phyloP scores from a whole-genome alignment of 768 basidiomycete genomes.

The Naematelia encephala region DNA sequence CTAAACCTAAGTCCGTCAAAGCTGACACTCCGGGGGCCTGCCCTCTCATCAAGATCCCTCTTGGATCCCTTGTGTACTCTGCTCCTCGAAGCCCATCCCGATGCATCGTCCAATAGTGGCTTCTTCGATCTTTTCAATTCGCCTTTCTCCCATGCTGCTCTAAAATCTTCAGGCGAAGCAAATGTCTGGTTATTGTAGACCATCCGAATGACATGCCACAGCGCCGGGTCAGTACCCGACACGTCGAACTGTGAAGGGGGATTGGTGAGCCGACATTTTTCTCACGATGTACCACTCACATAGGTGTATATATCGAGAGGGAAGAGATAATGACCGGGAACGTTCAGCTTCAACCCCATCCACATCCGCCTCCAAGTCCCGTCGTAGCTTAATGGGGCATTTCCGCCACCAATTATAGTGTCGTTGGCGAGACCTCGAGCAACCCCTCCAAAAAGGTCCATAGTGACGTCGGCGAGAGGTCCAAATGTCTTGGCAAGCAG shows the following conservation, averaged over 20 bases:
- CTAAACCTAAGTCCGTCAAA: conserved; percentile 62
- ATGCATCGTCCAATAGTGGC: conserved; percentile 30
- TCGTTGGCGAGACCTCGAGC: conserved; percentile 57
- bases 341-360: conserved; percentile 7
- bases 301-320: conserved; percentile 13
- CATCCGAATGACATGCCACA: conserved; percentile 60
- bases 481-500: conserved; percentile 2
- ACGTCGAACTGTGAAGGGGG: conserved; percentile 62
- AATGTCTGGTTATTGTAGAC: conserved; percentile 65
- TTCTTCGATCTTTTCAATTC: conserved; percentile 54
- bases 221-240: conserved; percentile 57
- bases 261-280: too few relatives aligned
- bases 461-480: conserved; percentile 8
- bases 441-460: conserved; percentile 57
- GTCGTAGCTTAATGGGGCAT: conserved; percentile 62
- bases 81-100: conserved; percentile 53
- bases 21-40: conserved; percentile 61
- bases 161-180: conserved; percentile 55
- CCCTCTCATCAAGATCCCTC: conserved; percentile 62
- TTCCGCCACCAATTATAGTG: conserved; percentile 58
- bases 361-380: conserved; percentile 57
- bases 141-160: conserved; percentile 58
- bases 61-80: conserved; percentile 45
- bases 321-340: background rate
- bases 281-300: too few relatives aligned